These are phyloP conservation scores for Rhodomyrtus psidioides DNA, from an alignment of 441 rosid species.

Conservation along the genomic window DNA sequence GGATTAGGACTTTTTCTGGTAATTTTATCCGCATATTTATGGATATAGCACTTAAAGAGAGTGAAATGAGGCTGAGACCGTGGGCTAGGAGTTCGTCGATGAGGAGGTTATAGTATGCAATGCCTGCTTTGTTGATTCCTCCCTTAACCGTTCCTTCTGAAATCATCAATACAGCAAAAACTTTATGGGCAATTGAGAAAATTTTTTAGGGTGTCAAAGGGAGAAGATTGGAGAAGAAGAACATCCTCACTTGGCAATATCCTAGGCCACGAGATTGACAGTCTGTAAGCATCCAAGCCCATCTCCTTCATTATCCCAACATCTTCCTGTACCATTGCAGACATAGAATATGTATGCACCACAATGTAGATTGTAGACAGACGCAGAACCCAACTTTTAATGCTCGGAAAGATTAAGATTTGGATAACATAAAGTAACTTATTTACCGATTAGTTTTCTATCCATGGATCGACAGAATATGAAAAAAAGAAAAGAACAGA, in stretches of 20 bases:
- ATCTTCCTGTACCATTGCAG: neutral
- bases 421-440: neutral
- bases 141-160: neutral
- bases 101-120: neutral
- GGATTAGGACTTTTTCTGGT: too few relatives aligned
- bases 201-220: neutral
- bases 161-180: neutral
- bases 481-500: too few relatives aligned
- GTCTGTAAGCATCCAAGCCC: conserved; percentile 6
- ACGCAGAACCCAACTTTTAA: neutral
- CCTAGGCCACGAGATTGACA: conserved; percentile 5
- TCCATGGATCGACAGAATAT: neutral
- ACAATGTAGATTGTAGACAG: too few relatives aligned
- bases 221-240: neutral
- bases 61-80: neutral
- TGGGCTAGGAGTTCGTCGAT: neutral
- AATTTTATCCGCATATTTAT: too few relatives aligned
- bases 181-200: neutral
- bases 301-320: neutral
- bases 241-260: neutral
- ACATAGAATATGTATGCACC: too few relatives aligned
- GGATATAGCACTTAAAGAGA: too few relatives aligned
- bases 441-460: neutral
- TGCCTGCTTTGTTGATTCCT: neutral
- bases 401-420: neutral